These are phyloP conservation scores for Malassezia sp. DNA, from an alignment of 1,284 basidiomycete genomes.

Conservation along the genomic window DNA sequence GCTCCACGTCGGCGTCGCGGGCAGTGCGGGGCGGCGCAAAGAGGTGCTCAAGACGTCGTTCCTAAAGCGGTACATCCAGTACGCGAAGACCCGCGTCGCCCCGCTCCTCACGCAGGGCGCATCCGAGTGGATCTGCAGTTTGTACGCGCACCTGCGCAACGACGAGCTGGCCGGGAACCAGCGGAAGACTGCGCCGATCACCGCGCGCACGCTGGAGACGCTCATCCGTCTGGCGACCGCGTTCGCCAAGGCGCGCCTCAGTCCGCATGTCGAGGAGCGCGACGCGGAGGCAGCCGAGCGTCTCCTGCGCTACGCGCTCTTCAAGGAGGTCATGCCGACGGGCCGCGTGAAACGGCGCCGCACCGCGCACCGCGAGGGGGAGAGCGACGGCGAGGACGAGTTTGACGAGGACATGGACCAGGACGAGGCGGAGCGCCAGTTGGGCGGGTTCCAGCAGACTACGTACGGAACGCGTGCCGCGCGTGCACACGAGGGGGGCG, in stretches of 20 bases:
- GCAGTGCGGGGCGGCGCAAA: conserved; percentile 38
- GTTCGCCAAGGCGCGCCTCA: conserved; percentile 88
- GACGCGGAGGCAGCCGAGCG: conserved; percentile 87
- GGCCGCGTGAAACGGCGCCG: conserved; percentile 51
- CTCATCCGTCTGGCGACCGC: conserved; percentile 95
- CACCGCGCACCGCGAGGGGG: conserved; percentile 20
- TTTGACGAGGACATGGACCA: conserved; percentile 20
- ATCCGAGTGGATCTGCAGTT: conserved; percentile 83
- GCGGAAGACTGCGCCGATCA: conserved; percentile 93
- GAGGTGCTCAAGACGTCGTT: conserved; percentile 88
- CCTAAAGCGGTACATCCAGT: conserved; percentile 97
- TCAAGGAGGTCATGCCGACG: conserved; percentile 81
- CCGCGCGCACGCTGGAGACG: conserved; percentile 95
- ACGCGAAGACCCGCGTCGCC: conserved; percentile 64
- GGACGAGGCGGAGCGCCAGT: conserved; percentile 16
- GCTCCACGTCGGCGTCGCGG: conserved; percentile 69
- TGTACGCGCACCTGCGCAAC: conserved; percentile 83
- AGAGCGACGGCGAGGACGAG: conserved; percentile 17
- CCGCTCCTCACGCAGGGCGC: conserved; percentile 84
- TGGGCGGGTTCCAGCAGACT: conserved; percentile 7
- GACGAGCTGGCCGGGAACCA: conserved; percentile 80
- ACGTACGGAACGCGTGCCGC: conserved; percentile 32
- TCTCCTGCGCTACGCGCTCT: conserved; percentile 91
- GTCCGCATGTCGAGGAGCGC: conserved; percentile 66
- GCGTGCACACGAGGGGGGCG: not conserved